Percentiles rank a stretch among this genome's conserved stretches.
Conservation (phyloP, 129 eudicot genomes). For the Cynara cardunculus region DNA sequence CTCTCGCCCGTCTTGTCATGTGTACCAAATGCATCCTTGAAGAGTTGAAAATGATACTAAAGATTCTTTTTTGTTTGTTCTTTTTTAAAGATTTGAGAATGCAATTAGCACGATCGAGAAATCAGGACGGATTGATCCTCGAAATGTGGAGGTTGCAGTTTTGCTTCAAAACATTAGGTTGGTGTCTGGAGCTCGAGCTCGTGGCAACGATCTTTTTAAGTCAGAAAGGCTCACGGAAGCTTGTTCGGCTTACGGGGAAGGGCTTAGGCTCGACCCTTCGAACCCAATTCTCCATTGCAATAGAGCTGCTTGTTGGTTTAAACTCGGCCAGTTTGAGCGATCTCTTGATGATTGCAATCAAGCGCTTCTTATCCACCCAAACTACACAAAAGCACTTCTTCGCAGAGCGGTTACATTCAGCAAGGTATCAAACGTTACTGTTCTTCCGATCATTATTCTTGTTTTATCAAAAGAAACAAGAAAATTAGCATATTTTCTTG, state of each 20-base stretch:
- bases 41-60: not conserved
- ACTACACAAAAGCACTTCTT: constrained; percentile 84
- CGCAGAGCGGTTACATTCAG: constrained; percentile 83
- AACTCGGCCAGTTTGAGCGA: constrained; percentile 69
- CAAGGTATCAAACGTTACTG: constrained; percentile 50
- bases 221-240: constrained; percentile 93
- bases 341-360: constrained; percentile 86
- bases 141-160: constrained; percentile 50
- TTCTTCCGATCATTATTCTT: not conserved
- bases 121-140: constrained; percentile 61
- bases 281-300: constrained; percentile 86
- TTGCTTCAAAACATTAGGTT: constrained; percentile 52
- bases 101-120: constrained; percentile 55
- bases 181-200: constrained; percentile 77
- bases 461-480: not conserved
- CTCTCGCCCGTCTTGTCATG: not conserved
- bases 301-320: constrained; percentile 95
- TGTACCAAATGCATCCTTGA: not conserved
- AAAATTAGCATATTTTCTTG: not conserved
- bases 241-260: constrained; percentile 89
- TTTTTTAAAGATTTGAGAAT: constrained; percentile 72
- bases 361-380: constrained; percentile 79
- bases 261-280: constrained; percentile 66
- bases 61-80: not conserved
- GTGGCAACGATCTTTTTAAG: constrained; percentile 85